Evolutionary conservation across 2,329 filamentous ascomycete species (phyloP).

Genomic region (Setomelanomma holmii): DNA sequence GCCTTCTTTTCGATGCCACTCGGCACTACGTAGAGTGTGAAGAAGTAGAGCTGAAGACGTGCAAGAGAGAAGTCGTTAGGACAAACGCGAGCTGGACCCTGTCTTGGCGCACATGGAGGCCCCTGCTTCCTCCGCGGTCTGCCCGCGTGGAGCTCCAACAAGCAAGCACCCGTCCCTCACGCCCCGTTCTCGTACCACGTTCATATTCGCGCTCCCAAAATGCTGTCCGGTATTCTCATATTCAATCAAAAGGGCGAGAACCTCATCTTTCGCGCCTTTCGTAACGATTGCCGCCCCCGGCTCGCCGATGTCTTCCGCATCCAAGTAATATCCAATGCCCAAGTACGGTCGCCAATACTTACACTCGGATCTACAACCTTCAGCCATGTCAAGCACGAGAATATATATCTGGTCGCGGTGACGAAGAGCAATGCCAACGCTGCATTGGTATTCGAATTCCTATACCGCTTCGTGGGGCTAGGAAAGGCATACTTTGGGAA

Average conservation of each 20-base stretch:
- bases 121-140: background rate
- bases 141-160: background rate
- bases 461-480: conserved; percentile 88
- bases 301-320: conserved; percentile 99
- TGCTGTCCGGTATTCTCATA: conserved; percentile 96
- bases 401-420: conserved; percentile 96
- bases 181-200: background rate
- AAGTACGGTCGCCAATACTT: conserved; percentile 95
- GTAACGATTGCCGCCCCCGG: conserved; percentile 95
- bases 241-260: conserved; percentile 99
- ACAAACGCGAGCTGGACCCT: background rate
- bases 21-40: background rate
- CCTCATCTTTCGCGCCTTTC: conserved; percentile 98
- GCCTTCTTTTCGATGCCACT: too few species aligned
- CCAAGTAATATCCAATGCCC: conserved; percentile 97
- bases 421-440: conserved; percentile 99
- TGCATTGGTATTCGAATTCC: conserved; percentile 95
- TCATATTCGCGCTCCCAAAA: conserved; percentile 50
- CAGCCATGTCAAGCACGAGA: conserved; percentile 99
- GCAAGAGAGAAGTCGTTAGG: background rate
- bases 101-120: background rate
- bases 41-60: background rate
- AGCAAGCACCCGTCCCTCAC: background rate
- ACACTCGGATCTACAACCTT: conserved; percentile 98
- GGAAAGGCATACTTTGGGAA: conserved; percentile 98